Evolutionary conservation across 495 filamentous ascomycete species (phyloP), one percentile per base, ranked within the genome.

Genomic region (Terfezia claveryi): DNA sequence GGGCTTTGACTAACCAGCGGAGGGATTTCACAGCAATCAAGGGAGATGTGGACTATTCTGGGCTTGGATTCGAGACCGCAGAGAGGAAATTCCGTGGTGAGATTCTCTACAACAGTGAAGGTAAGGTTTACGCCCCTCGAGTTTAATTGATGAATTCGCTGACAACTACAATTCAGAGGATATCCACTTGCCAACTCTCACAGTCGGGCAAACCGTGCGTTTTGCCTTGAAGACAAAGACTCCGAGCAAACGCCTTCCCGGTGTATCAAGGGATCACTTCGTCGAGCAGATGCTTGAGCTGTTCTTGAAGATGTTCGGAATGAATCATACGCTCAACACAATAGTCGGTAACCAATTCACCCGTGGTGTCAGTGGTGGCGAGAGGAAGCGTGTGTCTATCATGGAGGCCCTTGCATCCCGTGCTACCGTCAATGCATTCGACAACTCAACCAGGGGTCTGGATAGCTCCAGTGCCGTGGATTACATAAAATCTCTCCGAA

Each of bases 291-390:
- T 73, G 50, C 68, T 70, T 10, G 62, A 72, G 53, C 37, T 64
- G 62, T 50, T 64, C 62, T 37, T 56, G 14, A 79, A 74, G 57
- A 80, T 82, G 70, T 85, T 89, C 60, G 81, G 81, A 50, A 88
- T 94, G 62, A 72, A 61, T 38, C 85, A 94, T 63, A 91, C 87
- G 0, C 76, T 77, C 60, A 76, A 91, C 60, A 94, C 88, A 0
- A 72, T 79, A 20, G 85, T 95, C 12, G 88, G 88, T 20, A 84
- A 93, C 64, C 82, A 81, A 61, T 88, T 80, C 58, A 76, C 88
- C 14, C 77, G 87, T 36, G 80, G 81, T 50, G 77, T 80, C 0
- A 81, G 79, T 57, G 75, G 80, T 2, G 78, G 79, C 61, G 71
- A 76, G 67, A 66, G 80, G 67, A 74, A 73, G 46, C 70, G 77